A percentile compares a stretch with the other conserved stretches of the same genome.
Conservation (phyloP, 2,329 filamentous ascomycete species). For the Colletotrichum incanum region DNA sequence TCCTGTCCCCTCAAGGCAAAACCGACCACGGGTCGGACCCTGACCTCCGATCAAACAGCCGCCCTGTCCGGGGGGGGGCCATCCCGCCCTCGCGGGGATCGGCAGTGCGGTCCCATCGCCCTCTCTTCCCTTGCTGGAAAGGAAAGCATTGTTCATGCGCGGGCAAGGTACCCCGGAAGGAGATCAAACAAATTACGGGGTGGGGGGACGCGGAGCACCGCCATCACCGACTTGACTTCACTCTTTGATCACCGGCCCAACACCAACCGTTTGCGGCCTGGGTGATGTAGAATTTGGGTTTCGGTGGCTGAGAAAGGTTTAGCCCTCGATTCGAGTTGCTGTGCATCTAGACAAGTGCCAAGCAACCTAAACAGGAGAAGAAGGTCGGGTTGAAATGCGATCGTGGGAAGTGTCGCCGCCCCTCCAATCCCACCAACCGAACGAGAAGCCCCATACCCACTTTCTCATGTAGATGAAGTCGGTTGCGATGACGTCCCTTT, state of each 20-base stretch:
- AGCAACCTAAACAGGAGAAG: not conserved
- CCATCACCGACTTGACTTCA: not conserved
- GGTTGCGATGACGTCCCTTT: conserved; percentile 14
- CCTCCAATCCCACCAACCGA: not conserved
- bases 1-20: not conserved
- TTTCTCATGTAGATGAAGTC: conserved; percentile 31
- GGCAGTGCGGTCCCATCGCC: not conserved
- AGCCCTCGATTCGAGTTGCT: not conserved
- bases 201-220: not conserved
- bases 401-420: conserved; percentile 9
- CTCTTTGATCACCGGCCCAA: not conserved
- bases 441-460: conserved; percentile 7
- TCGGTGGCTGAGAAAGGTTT: not conserved
- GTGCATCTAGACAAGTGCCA: not conserved
- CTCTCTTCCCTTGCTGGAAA: conserved; percentile 27
- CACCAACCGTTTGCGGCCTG: not conserved
- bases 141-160: conserved; percentile 36
- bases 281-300: not conserved
- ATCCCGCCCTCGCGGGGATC: conserved; percentile 14
- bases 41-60: conserved; percentile 37
- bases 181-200: conserved; percentile 37
- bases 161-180: conserved; percentile 19
- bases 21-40: conserved; percentile 7
- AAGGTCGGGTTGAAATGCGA: not conserved
- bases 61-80: not conserved